Percentiles rank a stretch among this genome's conserved stretches.
These are phyloP conservation scores for Metschnikowia gelsemii DNA, from an alignment of 805 yeast genomes.

Conservation along the genomic window DNA sequence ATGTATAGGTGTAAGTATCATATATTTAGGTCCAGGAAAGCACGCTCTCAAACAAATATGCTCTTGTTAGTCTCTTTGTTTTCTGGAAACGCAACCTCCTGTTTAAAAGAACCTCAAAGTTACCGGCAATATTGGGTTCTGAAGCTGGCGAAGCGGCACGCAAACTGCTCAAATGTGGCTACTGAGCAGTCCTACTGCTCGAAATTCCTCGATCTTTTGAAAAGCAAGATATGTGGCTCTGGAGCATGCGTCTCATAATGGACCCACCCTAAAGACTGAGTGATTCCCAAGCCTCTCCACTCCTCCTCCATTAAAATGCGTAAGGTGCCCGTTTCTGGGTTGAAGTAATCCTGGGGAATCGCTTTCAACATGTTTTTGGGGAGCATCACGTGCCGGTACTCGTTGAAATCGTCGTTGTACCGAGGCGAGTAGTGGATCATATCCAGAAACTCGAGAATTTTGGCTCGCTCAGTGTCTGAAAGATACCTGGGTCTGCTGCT, in stretches of 20 bases:
- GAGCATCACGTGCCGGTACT: conserved; percentile 94
- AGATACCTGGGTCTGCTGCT: conserved; percentile 67
- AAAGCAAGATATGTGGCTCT: conserved; percentile 93
- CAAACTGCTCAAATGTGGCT: neutral
- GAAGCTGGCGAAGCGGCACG: neutral
- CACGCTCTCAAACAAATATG: too few species aligned
- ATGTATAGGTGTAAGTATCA: too few species aligned
- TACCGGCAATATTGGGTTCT: too few species aligned
- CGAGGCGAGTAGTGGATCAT: conserved; percentile 92
- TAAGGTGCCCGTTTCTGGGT: conserved; percentile 89
- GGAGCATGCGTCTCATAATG: conserved; percentile 98
- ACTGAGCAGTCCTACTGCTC: conserved; percentile 32
- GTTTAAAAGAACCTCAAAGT: too few species aligned
- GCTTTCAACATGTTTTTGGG: conserved; percentile 95
- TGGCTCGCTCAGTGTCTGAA: conserved; percentile 78
- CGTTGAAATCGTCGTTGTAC: conserved; percentile 87
- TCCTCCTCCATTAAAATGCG: conserved; percentile 91
- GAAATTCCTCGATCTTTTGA: conserved; percentile 62
- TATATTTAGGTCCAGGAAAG: too few species aligned
- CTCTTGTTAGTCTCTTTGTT: too few species aligned
- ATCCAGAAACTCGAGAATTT: conserved; percentile 88
- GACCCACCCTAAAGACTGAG: conserved; percentile 96
- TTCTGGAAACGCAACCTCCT: neutral
- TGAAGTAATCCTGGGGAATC: conserved; percentile 92
- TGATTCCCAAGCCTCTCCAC: conserved; percentile 97